phyloP scores from a whole-genome alignment of 371 early-diverging fungal genomes.

The Mortierella sp. region DNA sequence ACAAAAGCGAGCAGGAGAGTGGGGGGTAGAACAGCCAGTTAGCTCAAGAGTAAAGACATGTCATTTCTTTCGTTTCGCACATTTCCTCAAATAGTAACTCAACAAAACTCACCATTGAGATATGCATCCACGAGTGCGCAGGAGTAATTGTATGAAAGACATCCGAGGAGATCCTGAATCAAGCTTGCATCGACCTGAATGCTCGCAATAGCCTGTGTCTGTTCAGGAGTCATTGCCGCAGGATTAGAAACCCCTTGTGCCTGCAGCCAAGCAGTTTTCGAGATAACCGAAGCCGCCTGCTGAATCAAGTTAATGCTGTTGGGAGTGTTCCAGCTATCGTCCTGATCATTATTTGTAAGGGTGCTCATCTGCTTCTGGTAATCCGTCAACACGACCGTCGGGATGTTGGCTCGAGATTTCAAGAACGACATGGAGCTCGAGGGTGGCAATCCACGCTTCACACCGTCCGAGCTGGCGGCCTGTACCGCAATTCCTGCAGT shows the following conservation, averaged over 20 bases:
- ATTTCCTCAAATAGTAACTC: neutral
- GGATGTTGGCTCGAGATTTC: constrained; percentile 66
- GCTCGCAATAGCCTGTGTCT: constrained; percentile 53
- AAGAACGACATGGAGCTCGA: constrained; percentile 84
- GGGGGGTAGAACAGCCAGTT: too few relatives aligned
- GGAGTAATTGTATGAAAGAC: constrained; percentile 76
- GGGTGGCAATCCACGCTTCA: constrained; percentile 76
- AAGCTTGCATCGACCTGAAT: constrained; percentile 65
- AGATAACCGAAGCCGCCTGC: constrained; percentile 68
- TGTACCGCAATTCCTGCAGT: constrained; percentile 34
- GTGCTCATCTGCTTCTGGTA: constrained; percentile 59
- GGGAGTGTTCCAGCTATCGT: constrained; percentile 67
- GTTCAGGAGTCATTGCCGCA: constrained; percentile 29
- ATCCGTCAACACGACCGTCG: constrained; percentile 76
- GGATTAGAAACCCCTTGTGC: constrained; percentile 63
- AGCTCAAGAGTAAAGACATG: neutral
- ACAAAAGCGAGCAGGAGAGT: neutral
- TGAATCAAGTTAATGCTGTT: constrained; percentile 67
- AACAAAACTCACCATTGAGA: constrained; percentile 64
- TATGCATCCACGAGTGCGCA: constrained; percentile 72
- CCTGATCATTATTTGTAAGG: constrained; percentile 73
- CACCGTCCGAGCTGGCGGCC: constrained; percentile 62
- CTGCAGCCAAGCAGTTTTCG: constrained; percentile 65
- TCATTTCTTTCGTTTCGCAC: neutral
- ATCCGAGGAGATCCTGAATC: constrained; percentile 70